A percentile compares a stretch with the other conserved stretches of the same genome.
Evolutionary conservation across 2,329 filamentous ascomycete species (phyloP).

Genomic region (Hypomyces rosellus): DNA sequence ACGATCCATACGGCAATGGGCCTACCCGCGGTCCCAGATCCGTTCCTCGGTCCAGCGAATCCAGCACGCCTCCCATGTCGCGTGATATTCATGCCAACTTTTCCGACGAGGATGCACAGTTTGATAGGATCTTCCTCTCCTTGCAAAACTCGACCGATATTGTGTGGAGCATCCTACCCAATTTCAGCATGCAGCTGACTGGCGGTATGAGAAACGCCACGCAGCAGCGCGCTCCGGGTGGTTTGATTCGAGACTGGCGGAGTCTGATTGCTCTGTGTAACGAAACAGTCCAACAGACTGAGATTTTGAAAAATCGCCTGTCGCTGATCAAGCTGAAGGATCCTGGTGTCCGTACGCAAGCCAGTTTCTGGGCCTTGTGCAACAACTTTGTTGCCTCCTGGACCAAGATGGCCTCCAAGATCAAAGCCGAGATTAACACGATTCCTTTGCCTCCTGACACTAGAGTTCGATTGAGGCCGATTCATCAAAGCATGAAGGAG

Average conservation of each 20-base stretch:
- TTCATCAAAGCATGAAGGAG: constrained; percentile 79
- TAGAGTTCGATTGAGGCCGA: constrained; percentile 65
- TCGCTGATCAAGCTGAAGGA: constrained; percentile 81
- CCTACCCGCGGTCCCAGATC: constrained; percentile 45
- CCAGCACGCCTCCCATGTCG: constrained; percentile 56
- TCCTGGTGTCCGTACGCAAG: constrained; percentile 61
- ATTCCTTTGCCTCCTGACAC: constrained; percentile 59
- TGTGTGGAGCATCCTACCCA: constrained; percentile 64
- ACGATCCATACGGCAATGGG: constrained; percentile 42
- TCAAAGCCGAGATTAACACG: constrained; percentile 49
- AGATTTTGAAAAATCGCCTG: constrained; percentile 65
- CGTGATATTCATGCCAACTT: constrained; percentile 51
- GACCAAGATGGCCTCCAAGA: constrained; percentile 56
- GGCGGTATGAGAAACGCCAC: constrained; percentile 58
- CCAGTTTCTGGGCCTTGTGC: constrained; percentile 62
- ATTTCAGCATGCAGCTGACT: constrained; percentile 60
- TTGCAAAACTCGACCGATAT: constrained; percentile 68
- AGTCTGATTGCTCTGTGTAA: constrained; percentile 65
- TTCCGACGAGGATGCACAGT: constrained; percentile 70
- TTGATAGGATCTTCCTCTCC: constrained; percentile 75
- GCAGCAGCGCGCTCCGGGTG: constrained; percentile 52
- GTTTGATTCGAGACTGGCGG: constrained; percentile 60
- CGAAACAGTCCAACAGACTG: constrained; percentile 64
- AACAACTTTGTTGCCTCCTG: constrained; percentile 68
- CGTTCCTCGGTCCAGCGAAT: constrained; percentile 78